Evolutionary conservation across 495 filamentous ascomycete genomes (phyloP).

Genomic region (Neurospora sp.): DNA sequence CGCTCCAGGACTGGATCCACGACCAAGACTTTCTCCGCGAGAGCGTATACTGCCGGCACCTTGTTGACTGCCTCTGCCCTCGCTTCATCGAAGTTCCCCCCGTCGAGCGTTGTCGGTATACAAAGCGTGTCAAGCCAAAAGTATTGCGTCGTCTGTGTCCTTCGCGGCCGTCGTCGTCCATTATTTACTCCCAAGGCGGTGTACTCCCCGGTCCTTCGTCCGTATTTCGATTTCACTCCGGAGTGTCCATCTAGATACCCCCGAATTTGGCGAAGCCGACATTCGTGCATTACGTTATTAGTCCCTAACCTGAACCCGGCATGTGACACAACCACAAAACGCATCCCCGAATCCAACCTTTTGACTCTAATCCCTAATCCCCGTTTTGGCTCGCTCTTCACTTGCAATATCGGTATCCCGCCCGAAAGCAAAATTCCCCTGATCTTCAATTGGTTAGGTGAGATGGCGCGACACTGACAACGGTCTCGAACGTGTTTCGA

Average conservation of each 20-base stretch:
- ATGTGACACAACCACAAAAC: slow-evolving; percentile 12
- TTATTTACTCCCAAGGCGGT: background rate
- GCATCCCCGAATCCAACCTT: slow-evolving; percentile 10
- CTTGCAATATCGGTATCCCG: slow-evolving; percentile 11
- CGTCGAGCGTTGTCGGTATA: slow-evolving; percentile 5
- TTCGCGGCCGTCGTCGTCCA: background rate
- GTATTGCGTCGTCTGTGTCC: background rate
- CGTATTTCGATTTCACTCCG: background rate
- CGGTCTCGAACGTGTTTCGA: slow-evolving; percentile 11
- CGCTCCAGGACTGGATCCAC: slow-evolving; percentile 10
- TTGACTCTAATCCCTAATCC: slow-evolving; percentile 4
- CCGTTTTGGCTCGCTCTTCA: background rate
- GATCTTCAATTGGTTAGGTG: slow-evolving; percentile 8
- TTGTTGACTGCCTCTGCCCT: slow-evolving; percentile 15
- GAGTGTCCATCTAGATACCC: background rate
- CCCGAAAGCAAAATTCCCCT: slow-evolving; percentile 11
- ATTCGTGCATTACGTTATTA: slow-evolving; percentile 15
- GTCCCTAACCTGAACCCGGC: slow-evolving; percentile 9
- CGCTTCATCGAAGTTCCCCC: background rate
- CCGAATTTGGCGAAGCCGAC: slow-evolving; percentile 12
- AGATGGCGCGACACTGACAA: slow-evolving; percentile 12
- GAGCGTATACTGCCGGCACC: slow-evolving; percentile 12
- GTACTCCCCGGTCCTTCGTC: background rate
- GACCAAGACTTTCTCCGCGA: slow-evolving; percentile 12
- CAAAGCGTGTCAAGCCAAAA: slow-evolving; percentile 19